Evolutionary conservation across 495 filamentous ascomycete species (phyloP), one percentile per base, ranked within the genome.

Genomic region (Penicillium malachiteum): DNA sequence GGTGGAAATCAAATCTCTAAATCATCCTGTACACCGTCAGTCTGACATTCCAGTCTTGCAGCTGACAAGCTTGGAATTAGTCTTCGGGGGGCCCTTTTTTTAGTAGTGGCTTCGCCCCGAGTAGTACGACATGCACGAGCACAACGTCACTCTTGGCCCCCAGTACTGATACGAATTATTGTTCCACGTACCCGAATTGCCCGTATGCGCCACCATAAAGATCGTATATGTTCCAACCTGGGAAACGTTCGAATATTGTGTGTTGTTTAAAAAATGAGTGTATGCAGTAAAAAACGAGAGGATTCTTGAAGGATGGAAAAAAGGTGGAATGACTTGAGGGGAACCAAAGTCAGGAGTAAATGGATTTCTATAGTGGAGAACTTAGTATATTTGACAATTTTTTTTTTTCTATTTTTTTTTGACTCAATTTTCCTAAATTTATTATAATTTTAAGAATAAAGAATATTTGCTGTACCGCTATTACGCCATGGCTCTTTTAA

Each of bases 11-110:
- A 48, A 68, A 68, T 61, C 54, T 62, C 65, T 66, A 62, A 68
- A 68, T 62, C 65, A 68, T 68, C 65, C 65, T 68, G 63, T 63
- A 56, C 57, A 48, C 54, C 57, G 62, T 64, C 64, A 63, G 60
- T 56, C 49, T 58, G 48, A 50, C 56, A 40, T 3, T 48, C 26
- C 31, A 26, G 21, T 39, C 44, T 55, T 34, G 55, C 46, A 53
- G 54, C 54, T 65, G 56, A 61, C 47, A 16, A 10, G 8, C 52
- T 37, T 13, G 48, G 34, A 37, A 13, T 10, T 37, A 31, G 26
- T 39, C n/a, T 50, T 39, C 34, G 56, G 58, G 58, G 58, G 55
- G 21, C 21, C 55, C 49, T 57, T 50, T 55, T 48, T 31, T 3
- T 14, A 30, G 39, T 42, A 14, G 49, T 32, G 13, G 50, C 38